Percentiles rank a stretch among this genome's conserved stretches.
Conservation (phyloP, 495 filamentous ascomycete genomes). For the Penicillium bovifimosum region DNA sequence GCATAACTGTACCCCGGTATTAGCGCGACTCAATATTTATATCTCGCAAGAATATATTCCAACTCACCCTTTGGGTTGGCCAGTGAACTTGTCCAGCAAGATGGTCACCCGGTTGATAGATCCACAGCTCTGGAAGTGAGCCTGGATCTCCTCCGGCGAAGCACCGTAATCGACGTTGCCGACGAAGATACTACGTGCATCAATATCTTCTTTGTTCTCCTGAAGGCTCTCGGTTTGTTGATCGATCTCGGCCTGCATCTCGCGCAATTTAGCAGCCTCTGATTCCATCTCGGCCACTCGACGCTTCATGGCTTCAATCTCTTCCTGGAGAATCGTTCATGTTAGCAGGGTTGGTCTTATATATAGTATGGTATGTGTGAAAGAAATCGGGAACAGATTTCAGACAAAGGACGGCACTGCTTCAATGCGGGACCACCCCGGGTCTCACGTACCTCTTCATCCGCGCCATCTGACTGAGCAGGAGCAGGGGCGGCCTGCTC, state of each 20-base stretch:
- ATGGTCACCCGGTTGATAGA: slow-evolving; percentile 99
- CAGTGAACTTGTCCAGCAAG: slow-evolving; percentile 93
- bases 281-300: slow-evolving; percentile 99
- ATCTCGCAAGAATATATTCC: neutral
- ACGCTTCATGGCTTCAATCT: slow-evolving; percentile 96
- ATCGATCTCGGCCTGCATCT: slow-evolving; percentile 91
- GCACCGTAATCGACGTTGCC: slow-evolving; percentile 99
- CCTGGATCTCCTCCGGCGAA: slow-evolving; percentile 97
- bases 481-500: slow-evolving; percentile 27
- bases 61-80: slow-evolving; percentile 93
- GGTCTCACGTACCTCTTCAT: slow-evolving; percentile 39
- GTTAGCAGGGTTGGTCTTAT: slow-evolving; percentile 3
- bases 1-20: slow-evolving; percentile 68
- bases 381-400: neutral
- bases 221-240: slow-evolving; percentile 73
- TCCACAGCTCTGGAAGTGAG: slow-evolving; percentile 96
- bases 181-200: slow-evolving; percentile 93
- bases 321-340: slow-evolving; percentile 53
- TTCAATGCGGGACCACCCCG: neutral
- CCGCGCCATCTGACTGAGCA: slow-evolving; percentile 35
- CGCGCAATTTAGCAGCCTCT: slow-evolving; percentile 88
- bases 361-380: neutral
- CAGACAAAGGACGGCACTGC: neutral
- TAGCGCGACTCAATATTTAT: slow-evolving; percentile 34
- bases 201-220: slow-evolving; percentile 94